These are phyloP conservation scores for Phaeodactylum tricornutum DNA, from an alignment of 108 stramenopile species.

Conservation along the genomic window DNA sequence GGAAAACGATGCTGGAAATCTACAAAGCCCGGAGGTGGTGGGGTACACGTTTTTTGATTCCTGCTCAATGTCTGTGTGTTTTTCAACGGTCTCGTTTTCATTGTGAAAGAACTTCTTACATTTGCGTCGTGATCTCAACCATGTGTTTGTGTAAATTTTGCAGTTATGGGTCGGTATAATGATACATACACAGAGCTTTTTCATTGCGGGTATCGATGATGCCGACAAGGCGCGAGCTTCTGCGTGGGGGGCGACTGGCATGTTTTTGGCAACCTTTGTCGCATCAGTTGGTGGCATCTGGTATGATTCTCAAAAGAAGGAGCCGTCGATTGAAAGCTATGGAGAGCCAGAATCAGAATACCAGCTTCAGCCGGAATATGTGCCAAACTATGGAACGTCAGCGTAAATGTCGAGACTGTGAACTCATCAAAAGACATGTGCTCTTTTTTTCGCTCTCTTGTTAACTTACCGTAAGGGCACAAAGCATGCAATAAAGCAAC, in stretches of 20 bases:
- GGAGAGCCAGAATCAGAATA: conserved; percentile 27
- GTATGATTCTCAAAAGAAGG: conserved; percentile 32
- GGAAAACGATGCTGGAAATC: too few relatives aligned
- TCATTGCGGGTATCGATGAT: conserved; percentile 71
- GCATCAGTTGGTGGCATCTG: conserved; percentile 35
- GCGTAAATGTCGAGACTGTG: too few relatives aligned
- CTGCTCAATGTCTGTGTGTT: not conserved
- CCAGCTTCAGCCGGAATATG: conserved; percentile 27
- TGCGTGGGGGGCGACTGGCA: conserved; percentile 75
- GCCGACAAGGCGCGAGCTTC: conserved; percentile 43
- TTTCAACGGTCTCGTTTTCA: not conserved
- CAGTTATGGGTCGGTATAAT: conserved; percentile 56
- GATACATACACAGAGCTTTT: conserved; percentile 64
- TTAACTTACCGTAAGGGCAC: too few relatives aligned
- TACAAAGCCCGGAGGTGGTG: not conserved
- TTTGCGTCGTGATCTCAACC: not conserved
- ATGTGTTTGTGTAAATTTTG: not conserved
- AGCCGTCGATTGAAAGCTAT: conserved; percentile 1
- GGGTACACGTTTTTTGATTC: not conserved
- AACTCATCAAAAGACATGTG: too few relatives aligned
- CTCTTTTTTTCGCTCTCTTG: too few relatives aligned
- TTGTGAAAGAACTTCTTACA: conserved; percentile 4
- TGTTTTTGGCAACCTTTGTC: conserved; percentile 62
- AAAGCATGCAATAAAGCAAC: too few relatives aligned
- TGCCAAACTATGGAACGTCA: conserved; percentile 39